These are phyloP conservation scores for Pseudozyma thailandica DNA, from an alignment of 1,284 basidiomycete genomes.

Conservation along the genomic window DNA sequence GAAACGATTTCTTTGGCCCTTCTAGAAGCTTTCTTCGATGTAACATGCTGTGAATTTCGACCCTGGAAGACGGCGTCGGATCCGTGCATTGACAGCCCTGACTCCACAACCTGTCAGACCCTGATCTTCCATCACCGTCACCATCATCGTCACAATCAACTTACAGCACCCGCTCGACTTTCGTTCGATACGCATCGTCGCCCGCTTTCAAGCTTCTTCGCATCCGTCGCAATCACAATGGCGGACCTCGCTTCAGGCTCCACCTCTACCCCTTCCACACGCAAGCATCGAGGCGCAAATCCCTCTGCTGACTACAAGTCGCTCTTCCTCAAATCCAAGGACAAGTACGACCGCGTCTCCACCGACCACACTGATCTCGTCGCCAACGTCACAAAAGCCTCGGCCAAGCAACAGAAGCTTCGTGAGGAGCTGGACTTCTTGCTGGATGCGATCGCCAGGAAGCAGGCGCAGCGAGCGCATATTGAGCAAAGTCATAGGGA, in stretches of 20 bases:
- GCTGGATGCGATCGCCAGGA: conserved; percentile 37
- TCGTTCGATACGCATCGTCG: no score
- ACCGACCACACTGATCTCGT: conserved; percentile 44
- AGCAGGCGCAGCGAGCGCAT: conserved; percentile 22
- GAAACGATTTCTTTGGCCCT: neutral
- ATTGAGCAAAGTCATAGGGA: conserved; percentile 36
- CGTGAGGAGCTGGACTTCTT: conserved; percentile 51
- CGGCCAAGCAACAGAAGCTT: conserved; percentile 45
- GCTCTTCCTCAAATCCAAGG: conserved; percentile 53
- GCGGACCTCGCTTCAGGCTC: conserved; percentile 26
- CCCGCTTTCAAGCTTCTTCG: neutral
- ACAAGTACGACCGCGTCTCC: conserved; percentile 52
- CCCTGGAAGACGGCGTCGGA: conserved; percentile 7
- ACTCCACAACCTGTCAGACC: conserved; percentile 7
- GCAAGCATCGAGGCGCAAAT: conserved; percentile 43
- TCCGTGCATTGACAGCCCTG: conserved; percentile 20
- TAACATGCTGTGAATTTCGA: conserved; percentile 8
- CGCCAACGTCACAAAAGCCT: conserved; percentile 27
- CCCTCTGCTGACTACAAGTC: conserved; percentile 48
- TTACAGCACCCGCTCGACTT: no score
- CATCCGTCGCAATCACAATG: conserved; percentile 16
- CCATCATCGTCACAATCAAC: neutral
- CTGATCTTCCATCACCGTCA: conserved; percentile 5
- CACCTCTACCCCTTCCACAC: conserved; percentile 2
- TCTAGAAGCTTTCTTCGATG: neutral